These are phyloP conservation scores for Hymenoscyphus scutula DNA, from an alignment of 2,329 filamentous ascomycete species.

Conservation along the genomic window DNA sequence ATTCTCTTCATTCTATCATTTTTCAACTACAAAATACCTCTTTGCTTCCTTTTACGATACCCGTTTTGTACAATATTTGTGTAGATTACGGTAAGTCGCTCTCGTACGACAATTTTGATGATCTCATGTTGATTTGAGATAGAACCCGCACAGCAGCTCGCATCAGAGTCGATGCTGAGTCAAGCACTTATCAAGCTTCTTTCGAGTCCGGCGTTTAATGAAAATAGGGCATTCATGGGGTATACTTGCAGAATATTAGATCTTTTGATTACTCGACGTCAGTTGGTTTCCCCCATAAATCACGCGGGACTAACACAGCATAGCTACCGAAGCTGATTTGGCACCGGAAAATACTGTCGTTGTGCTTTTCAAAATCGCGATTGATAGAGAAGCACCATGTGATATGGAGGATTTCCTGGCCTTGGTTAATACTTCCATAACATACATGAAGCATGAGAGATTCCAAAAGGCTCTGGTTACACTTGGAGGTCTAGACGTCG, in stretches of 20 bases:
- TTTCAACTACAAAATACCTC: constrained; percentile 46
- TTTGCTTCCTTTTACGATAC: constrained; percentile 52
- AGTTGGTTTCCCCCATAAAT: constrained; percentile 14
- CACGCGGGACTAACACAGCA: constrained; percentile 7
- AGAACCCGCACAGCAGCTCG: constrained; percentile 55
- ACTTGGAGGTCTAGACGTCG: constrained; percentile 37
- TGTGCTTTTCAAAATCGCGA: constrained; percentile 50
- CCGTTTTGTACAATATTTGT: constrained; percentile 61
- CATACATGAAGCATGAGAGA: constrained; percentile 53
- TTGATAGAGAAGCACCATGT: constrained; percentile 39
- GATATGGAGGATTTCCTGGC: constrained; percentile 55
- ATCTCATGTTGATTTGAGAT: constrained; percentile 19
- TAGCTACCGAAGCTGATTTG: constrained; percentile 33
- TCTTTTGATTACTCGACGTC: constrained; percentile 52
- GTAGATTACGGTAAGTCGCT: constrained; percentile 58
- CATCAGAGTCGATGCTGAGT: constrained; percentile 52
- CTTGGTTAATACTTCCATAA: constrained; percentile 50
- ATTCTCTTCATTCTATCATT: constrained; percentile 48
- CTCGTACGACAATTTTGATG: not conserved
- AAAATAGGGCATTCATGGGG: constrained; percentile 45
- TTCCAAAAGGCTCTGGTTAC: constrained; percentile 50
- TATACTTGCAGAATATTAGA: constrained; percentile 57
- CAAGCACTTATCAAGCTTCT: constrained; percentile 49
- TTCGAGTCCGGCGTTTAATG: constrained; percentile 43
- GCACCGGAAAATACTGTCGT: constrained; percentile 46